Conservation (phyloP, 495 filamentous ascomycete species). For the Aspergillus cristatus region DNA sequence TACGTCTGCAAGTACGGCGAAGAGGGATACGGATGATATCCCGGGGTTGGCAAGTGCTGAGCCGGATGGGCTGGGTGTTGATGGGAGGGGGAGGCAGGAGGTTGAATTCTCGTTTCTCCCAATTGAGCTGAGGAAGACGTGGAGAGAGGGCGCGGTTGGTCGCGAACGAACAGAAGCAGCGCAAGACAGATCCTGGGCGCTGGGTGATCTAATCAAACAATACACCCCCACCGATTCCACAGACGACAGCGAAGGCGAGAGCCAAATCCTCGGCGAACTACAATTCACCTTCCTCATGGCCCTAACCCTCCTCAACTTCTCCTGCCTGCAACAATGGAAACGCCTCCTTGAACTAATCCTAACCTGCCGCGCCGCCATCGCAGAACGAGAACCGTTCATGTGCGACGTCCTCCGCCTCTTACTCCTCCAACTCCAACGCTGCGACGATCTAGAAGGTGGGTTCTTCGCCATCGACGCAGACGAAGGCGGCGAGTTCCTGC, state of each 20-base stretch:
- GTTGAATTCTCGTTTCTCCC: conserved; percentile 41
- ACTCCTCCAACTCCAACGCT: conserved; percentile 60
- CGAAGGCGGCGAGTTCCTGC: conserved; percentile 47
- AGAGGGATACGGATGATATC: conserved; percentile 40
- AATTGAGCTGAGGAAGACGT: conserved; percentile 51
- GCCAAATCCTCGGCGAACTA: conserved; percentile 69
- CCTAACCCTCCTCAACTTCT: conserved; percentile 71
- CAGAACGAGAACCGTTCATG: conserved; percentile 49
- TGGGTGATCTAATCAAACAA: conserved; percentile 42
- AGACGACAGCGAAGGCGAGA: conserved; percentile 19
- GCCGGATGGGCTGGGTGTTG: too few relatives aligned
- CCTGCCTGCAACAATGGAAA: conserved; percentile 86
- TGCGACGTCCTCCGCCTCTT: conserved; percentile 51
- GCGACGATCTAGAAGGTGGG: conserved; percentile 56
- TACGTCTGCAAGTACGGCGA: conserved; percentile 37
- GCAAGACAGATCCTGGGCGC: conserved; percentile 62
- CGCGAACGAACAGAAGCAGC: conserved; percentile 63
- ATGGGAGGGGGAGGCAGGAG: conserved; percentile 10
- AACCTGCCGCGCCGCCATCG: conserved; percentile 53
- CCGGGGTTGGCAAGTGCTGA: conserved; percentile 31
- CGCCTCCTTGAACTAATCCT: conserved; percentile 61
- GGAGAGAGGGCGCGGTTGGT: conserved; percentile 59
- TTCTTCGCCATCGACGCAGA: conserved; percentile 45
- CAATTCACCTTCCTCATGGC: conserved; percentile 80
- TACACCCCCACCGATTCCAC: conserved; percentile 9